Evolutionary conservation across 2,329 filamentous ascomycete genomes (phyloP).

Genomic region (Colletotrichum horii): DNA sequence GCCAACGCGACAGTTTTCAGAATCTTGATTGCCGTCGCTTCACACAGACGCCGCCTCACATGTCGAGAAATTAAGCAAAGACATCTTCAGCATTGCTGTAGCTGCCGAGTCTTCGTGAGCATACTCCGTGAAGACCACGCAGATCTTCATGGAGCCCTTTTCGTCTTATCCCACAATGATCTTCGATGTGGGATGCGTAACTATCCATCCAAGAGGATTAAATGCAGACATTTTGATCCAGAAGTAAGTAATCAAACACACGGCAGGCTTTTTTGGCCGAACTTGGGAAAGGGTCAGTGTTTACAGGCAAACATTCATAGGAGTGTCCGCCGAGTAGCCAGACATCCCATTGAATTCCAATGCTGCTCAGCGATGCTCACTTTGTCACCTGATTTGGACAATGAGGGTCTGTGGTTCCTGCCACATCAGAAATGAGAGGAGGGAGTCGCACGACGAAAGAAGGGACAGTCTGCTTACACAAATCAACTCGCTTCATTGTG

Average conservation of each 20-base stretch:
- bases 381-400: background rate
- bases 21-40: background rate
- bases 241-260: no score
- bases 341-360: background rate
- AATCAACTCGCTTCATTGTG: background rate
- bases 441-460: background rate
- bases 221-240: background rate
- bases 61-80: background rate
- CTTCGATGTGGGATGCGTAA: background rate
- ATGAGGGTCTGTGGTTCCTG: background rate
- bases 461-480: background rate
- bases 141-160: background rate
- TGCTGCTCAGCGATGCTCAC: background rate
- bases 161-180: background rate
- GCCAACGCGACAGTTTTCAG: background rate
- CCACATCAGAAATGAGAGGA: fast-evolving
- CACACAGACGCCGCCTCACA: background rate
- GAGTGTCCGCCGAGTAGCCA: background rate
- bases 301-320: background rate
- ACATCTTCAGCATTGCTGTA: background rate
- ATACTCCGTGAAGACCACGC: background rate
- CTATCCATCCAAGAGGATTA: background rate
- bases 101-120: background rate
- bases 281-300: background rate
- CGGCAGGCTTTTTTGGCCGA: background rate